These are phyloP conservation scores for Monosporascus sp. DNA, from an alignment of 2,329 filamentous ascomycete species.

Conservation along the genomic window DNA sequence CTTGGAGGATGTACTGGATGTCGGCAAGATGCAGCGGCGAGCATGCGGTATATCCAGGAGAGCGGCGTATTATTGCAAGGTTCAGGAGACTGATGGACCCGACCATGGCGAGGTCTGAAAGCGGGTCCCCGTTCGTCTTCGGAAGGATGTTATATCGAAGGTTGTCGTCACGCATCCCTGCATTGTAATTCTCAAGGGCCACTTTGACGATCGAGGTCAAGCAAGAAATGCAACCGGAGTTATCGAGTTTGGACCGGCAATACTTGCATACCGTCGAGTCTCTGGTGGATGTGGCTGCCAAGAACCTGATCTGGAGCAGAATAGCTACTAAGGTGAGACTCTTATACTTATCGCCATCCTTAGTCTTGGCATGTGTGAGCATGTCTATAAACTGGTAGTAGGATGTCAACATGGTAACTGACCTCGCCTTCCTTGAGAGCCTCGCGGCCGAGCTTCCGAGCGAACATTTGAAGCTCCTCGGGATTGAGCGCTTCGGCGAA, in stretches of 20 bases:
- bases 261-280: constrained; percentile 6
- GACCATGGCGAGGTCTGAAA: constrained; percentile 18
- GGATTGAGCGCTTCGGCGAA: constrained; percentile 38
- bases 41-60: not conserved
- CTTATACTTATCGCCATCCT: constrained; percentile 7
- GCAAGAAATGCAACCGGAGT: constrained; percentile 15
- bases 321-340: constrained; percentile 8
- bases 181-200: constrained; percentile 16
- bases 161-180: constrained; percentile 9
- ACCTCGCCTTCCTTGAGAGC: not conserved
- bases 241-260: constrained; percentile 4
- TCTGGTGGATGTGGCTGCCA: constrained; percentile 9
- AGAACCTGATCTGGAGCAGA: constrained; percentile 11
- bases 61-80: constrained; percentile 7
- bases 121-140: constrained; percentile 15
- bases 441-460: constrained; percentile 21
- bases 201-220: constrained; percentile 13
- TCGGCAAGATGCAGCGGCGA: constrained; percentile 20
- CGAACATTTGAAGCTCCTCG: constrained; percentile 33
- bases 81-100: constrained; percentile 24
- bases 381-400: not conserved
- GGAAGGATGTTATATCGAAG: constrained; percentile 7
- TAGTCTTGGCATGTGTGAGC: constrained; percentile 5
- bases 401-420: not conserved
- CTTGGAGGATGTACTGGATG: constrained; percentile 38